Evolutionary conservation across 768 basidiomycete species (phyloP).

Genomic region (Grammothele lineata): DNA sequence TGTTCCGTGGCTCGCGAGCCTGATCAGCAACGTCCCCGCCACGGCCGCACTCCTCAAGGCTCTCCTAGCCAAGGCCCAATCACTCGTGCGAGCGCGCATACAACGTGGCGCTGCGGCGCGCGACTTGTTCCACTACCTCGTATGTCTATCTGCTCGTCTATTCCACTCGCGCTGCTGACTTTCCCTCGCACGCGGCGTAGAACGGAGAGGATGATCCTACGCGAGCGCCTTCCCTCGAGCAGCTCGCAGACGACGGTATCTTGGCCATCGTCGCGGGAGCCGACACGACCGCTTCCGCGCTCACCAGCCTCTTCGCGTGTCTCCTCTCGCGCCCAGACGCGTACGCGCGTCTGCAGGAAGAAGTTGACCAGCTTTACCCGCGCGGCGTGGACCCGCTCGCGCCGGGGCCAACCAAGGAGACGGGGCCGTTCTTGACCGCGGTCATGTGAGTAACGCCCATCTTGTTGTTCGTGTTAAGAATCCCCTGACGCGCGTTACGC

Average conservation of each 20-base stretch:
- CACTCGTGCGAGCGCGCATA: slow-evolving; percentile 1
- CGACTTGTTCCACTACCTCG: slow-evolving; percentile 43
- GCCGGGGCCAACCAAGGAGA: slow-evolving; percentile 1
- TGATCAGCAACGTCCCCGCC: background rate
- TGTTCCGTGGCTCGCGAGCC: slow-evolving; percentile 8
- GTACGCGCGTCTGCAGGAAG: slow-evolving; percentile 16
- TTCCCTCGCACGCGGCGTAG: background rate
- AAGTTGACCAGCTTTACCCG: slow-evolving; percentile 25
- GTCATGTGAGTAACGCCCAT: slow-evolving; percentile 8
- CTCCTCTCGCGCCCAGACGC: slow-evolving; percentile 17
- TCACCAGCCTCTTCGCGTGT: slow-evolving; percentile 22
- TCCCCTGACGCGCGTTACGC: slow-evolving; percentile 24
- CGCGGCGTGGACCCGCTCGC: slow-evolving; percentile 10
- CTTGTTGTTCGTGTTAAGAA: slow-evolving; percentile 15
- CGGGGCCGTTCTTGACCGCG: slow-evolving; percentile 14
- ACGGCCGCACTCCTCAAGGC: background rate
- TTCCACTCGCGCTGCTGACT: background rate
- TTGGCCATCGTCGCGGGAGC: slow-evolving; percentile 27
- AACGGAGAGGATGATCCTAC: slow-evolving; percentile 9
- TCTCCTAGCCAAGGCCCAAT: background rate
- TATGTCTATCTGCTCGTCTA: slow-evolving; percentile 12
- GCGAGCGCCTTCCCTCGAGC: background rate
- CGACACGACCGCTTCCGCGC: slow-evolving; percentile 24
- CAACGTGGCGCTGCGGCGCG: slow-evolving; percentile 32
- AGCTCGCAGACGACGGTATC: slow-evolving; percentile 14